Conservation (phyloP, 805 yeast species). For the Barnettozyma wickerhamii region DNA sequence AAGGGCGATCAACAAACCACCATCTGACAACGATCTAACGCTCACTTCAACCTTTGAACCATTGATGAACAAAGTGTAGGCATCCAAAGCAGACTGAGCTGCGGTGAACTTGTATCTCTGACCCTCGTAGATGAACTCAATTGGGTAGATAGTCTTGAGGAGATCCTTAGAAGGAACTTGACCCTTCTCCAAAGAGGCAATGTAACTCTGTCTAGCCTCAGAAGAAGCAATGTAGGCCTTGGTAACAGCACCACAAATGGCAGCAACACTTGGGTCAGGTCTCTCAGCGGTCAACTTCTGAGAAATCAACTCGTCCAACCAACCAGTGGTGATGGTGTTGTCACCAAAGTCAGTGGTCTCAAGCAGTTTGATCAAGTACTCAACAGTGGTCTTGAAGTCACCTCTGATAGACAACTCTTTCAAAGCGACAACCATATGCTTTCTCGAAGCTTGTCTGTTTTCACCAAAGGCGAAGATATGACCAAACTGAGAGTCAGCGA, state of each 20-base stretch:
- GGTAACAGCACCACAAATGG: constrained; percentile 97
- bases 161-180: constrained; percentile 84
- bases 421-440: constrained; percentile 98
- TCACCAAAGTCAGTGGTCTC: constrained; percentile 97
- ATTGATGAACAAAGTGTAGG: constrained; percentile 85
- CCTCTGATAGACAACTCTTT: constrained; percentile 96
- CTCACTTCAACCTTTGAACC: constrained; percentile 89
- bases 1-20: constrained; percentile 82
- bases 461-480: constrained; percentile 99
- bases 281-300: constrained; percentile 95
- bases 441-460: constrained; percentile 95
- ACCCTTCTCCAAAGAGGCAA: constrained; percentile 83
- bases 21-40: constrained; percentile 87
- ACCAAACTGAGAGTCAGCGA: constrained; percentile 98
- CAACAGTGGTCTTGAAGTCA: constrained; percentile 97
- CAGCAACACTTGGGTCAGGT: constrained; percentile 88
- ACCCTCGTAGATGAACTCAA: constrained; percentile 95
- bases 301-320: constrained; percentile 95
- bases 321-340: constrained; percentile 96
- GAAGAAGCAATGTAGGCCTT: constrained; percentile 82
- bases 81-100: constrained; percentile 83
- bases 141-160: constrained; percentile 83
- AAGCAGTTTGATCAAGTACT: constrained; percentile 87
- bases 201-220: constrained; percentile 64
- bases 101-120: constrained; percentile 91